Evolutionary conservation across 176 grass and related monocot species (phyloP), one percentile per base, ranked within the genome.

Genomic region (Lolium multiflorum): DNA sequence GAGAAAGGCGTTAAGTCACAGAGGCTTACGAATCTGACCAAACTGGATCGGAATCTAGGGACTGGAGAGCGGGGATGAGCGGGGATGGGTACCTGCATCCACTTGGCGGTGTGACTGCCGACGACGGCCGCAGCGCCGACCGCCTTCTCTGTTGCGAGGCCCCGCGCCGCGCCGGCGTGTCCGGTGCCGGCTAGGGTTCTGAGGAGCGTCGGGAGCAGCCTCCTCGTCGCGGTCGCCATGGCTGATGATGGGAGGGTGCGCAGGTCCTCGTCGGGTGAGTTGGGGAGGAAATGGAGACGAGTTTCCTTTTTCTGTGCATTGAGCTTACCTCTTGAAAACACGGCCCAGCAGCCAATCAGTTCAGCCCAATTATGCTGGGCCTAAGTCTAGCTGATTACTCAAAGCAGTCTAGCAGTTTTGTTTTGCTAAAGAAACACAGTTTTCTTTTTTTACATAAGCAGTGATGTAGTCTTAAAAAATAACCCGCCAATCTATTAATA

Each of bases 101-200:
- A 99, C 82, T 96, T 99, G 77, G 94, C 90, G 48, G 94, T 99
- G 87, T 99, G 97, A 22, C 87, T 84, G 71, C 92, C 75, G 55
- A 99, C 74, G 48, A 94, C 81, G 12, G 92, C 81, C 58, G 77
- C 76, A 76, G 90, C 72, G 15, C 80, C 50, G 11, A 95, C 81
- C 15, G 90, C 82, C 82, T 88, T 96, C 84, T 91, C 84, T 0
- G 88, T 92, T 44, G 89, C 68, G 25, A 94, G 82, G 31, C 76
- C 58, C n/a, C 89, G 75, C 20, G 59, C 59, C 22, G 76, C 69
- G 12, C 85, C 88, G 43, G 84, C 18, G 4, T 44, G 81, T 43
- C 71, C 73, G 58, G 83, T 9, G 15, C 46, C 73, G 43, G 82
- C 18, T 77, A 99, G 87, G 84, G 82, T 87, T 79, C 76, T 89